A percentile compares a stretch with the other conserved stretches of the same genome.
Conservation (phyloP, 2,329 filamentous ascomycete genomes). For the Monosporascus sp. region DNA sequence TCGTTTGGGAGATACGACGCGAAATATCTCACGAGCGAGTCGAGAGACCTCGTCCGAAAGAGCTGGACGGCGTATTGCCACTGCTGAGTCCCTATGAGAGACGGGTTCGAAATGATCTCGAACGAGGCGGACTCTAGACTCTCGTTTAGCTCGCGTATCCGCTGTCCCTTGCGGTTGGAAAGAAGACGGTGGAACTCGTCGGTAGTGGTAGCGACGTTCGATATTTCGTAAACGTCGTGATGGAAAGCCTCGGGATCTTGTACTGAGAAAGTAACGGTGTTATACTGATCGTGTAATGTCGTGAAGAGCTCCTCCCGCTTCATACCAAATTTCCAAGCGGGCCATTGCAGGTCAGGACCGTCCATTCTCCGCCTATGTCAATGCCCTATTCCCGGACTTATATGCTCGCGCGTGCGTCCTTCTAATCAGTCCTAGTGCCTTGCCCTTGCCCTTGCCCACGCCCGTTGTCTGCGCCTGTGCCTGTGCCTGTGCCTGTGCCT, state of each 20-base stretch:
- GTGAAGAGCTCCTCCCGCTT: slow-evolving; percentile 54
- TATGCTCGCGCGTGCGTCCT: neutral
- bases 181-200: slow-evolving; percentile 52
- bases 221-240: slow-evolving; percentile 56
- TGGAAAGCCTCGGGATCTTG: slow-evolving; percentile 58
- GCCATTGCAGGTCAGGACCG: slow-evolving; percentile 49
- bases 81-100: slow-evolving; percentile 52
- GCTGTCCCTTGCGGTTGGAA: slow-evolving; percentile 47
- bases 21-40: slow-evolving; percentile 57
- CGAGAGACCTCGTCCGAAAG: slow-evolving; percentile 53
- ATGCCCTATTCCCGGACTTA: neutral
- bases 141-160: slow-evolving; percentile 49
- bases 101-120: slow-evolving; percentile 56
- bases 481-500: neutral
- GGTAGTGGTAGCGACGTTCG: slow-evolving; percentile 41
- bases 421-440: neutral
- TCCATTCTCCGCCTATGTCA: slow-evolving; percentile 42
- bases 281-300: slow-evolving; percentile 55
- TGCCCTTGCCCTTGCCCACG: too few relatives aligned
- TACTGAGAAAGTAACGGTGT: slow-evolving; percentile 50
- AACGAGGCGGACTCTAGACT: slow-evolving; percentile 52
- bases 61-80: slow-evolving; percentile 55
- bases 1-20: slow-evolving; percentile 51
- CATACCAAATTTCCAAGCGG: slow-evolving; percentile 59
- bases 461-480: too few relatives aligned